Base-by-base conservation (phyloP, 2,329 filamentous ascomycete species). In the Venturia nashicola region DNA sequence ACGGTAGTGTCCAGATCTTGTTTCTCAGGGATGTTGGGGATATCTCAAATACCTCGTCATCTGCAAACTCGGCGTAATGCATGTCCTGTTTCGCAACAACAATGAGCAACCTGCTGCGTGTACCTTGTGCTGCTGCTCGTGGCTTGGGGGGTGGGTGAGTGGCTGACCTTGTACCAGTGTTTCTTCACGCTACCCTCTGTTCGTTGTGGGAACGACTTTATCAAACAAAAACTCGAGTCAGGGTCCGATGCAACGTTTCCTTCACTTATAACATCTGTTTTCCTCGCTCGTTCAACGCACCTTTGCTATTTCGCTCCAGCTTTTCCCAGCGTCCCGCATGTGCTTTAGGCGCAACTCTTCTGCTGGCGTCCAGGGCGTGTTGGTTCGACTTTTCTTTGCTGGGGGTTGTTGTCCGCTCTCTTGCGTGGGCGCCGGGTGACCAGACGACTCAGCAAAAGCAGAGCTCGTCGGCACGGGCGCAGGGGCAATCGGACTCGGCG, bases 161-260 rank as follows among this genome's bases (percentile, higher is more conserved):
- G 42, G 42, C 64, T 59, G 11, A 91, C 90, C 83, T 97, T 97
- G 77, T 99, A 97, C 93, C 94, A 99, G 75, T 99, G 94, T 78
- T 97, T 99, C 82, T 97, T 99, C 27, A 99, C 94, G 72, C 92
- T 97, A 8, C 94, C 94, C 77, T 99, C 94, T 51, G 94, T 99
- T 71, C 94, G 84, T 32, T 86, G 87, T 12, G 94, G 93, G 73
- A 99, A 99, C 2, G 89, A 92, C 90, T 95, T 68, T 43, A 18
- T 12, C 57, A 9, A 27, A 14, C 55, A 20, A 27, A 27, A 27
- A 51, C 20, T 12, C 23, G 6, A 48, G 44, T 48, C 44, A 48
- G 44, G n/a, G 44, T 48, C 44, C 44, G n/a, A 23, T 48, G 44
- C 44, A 39, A 39, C 36, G 36, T 48, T 48, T 46, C 20, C 6